phyloP scores from a whole-genome alignment of 106 monocot species.

The Apostasia ramifera region DNA sequence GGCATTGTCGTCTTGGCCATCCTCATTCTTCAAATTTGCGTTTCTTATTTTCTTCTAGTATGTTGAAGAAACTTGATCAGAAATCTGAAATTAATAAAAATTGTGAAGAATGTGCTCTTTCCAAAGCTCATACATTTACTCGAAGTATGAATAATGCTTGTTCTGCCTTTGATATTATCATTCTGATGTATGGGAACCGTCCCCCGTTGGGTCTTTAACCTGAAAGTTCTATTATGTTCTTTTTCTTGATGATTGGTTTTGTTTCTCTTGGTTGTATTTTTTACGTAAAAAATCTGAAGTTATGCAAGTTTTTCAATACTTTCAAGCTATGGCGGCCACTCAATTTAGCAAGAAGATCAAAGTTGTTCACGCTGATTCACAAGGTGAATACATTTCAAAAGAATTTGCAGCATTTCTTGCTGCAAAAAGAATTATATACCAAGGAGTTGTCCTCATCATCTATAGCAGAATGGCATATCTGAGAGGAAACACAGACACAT shows the following conservation, averaged over 20 bases:
- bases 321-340: background rate
- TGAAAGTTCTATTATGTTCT: background rate
- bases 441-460: too few species aligned
- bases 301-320: background rate
- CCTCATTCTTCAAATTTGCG: background rate
- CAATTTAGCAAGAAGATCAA: background rate
- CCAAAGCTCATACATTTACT: background rate
- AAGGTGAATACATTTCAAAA: background rate
- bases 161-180: background rate
- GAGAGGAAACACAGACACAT: too few species aligned
- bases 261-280: background rate
- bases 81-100: background rate
- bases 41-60: background rate
- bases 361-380: background rate
- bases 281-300: slow-evolving; percentile 1
- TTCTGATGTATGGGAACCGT: background rate
- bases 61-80: background rate
- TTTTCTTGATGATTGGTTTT: background rate
- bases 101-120: background rate
- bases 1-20: background rate
- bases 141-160: background rate
- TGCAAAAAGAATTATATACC: background rate
- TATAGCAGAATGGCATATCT: too few species aligned
- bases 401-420: background rate
- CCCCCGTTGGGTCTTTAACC: background rate